Percentiles rank a stretch among this genome's conserved stretches.
phyloP scores from a whole-genome alignment of 1,139 yeast genomes.

The Yamadazyma dushanensis region DNA sequence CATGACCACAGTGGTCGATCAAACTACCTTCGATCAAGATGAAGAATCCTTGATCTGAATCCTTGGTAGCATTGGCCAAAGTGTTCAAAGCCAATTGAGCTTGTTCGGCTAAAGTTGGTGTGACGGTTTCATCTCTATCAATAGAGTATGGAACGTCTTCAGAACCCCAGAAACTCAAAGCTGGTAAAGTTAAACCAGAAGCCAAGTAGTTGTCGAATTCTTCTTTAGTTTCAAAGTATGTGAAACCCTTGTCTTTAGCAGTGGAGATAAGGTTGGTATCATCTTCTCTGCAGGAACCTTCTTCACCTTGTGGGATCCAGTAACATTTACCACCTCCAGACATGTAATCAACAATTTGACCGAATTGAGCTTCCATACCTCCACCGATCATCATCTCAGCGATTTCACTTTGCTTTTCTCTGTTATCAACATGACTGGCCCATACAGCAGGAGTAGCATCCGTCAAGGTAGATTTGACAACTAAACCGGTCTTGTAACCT shows the following conservation, averaged over 20 bases:
- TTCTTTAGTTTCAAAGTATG: constrained; percentile 56
- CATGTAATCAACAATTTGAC: constrained; percentile 68
- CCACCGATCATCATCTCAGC: constrained; percentile 53
- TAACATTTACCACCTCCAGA: constrained; percentile 91
- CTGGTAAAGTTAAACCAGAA: constrained; percentile 64
- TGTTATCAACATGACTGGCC: constrained; percentile 64
- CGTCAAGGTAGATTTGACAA: constrained; percentile 75
- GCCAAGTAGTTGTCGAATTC: constrained; percentile 46
- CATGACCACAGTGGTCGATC: constrained; percentile 91
- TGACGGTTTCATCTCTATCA: constrained; percentile 56
- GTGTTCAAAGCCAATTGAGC: constrained; percentile 69
- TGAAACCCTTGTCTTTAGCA: constrained; percentile 64
- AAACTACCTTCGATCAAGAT: constrained; percentile 83
- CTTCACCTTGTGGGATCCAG: constrained; percentile 48
- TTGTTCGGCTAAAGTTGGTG: constrained; percentile 77
- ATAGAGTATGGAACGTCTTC: constrained; percentile 77
- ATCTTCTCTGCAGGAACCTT: constrained; percentile 72
- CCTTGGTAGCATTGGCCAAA: constrained; percentile 59
- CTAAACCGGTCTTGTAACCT: constrained; percentile 81
- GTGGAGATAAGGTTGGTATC: constrained; percentile 60
- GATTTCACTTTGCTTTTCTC: constrained; percentile 70
- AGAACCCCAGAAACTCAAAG: constrained; percentile 68
- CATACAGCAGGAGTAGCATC: constrained; percentile 75
- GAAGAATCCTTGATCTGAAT: constrained; percentile 79
- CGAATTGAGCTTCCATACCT: constrained; percentile 8